Conservation (phyloP, 805 yeast species). For the Nakazawaea pomicola region DNA sequence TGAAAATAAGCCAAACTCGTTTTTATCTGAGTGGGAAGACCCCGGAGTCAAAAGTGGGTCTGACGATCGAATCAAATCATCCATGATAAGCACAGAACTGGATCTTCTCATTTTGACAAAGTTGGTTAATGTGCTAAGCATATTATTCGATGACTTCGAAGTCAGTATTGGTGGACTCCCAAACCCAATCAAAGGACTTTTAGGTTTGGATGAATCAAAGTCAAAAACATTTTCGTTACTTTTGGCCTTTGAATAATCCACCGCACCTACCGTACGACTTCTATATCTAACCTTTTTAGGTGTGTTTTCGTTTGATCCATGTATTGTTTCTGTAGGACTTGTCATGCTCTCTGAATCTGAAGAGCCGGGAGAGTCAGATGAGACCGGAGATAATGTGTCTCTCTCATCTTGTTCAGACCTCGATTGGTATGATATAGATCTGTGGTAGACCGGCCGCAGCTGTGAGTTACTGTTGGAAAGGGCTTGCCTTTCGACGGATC, state of each 20-base stretch:
- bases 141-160: conserved; percentile 15
- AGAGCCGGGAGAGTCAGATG: background rate
- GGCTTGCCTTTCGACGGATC: too few species aligned
- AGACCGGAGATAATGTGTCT: background rate
- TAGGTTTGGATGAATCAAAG: background rate
- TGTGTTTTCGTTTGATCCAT: background rate
- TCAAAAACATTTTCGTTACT: background rate
- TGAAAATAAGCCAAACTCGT: conserved; percentile 7
- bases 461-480: too few species aligned
- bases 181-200: background rate
- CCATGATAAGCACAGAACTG: conserved; percentile 8
- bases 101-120: conserved; percentile 20
- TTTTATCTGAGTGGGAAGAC: background rate
- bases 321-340: background rate
- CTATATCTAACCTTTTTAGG: conserved; percentile 21
- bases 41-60: background rate
- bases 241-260: conserved; percentile 16
- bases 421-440: conserved; percentile 11
- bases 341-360: background rate
- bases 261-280: conserved; percentile 27
- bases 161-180: conserved; percentile 8
- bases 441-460: conserved; percentile 8
- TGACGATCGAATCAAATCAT: conserved; percentile 13
- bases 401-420: conserved; percentile 2
- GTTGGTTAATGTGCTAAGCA: conserved; percentile 24